Conservation (phyloP, 345 rosid species). For the Theobroma cacao region DNA sequence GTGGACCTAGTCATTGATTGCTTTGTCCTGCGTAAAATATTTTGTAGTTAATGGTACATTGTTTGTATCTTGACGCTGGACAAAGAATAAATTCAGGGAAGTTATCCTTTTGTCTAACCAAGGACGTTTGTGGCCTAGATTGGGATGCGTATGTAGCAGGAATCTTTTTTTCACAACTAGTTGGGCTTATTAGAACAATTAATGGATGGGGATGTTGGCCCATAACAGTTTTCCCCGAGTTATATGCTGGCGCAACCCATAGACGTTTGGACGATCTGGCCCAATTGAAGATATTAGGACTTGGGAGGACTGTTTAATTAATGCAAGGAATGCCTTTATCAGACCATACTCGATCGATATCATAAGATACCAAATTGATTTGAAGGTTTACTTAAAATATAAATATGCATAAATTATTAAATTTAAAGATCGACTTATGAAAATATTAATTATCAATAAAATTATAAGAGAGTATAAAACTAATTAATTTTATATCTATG, state of each 20-base stretch:
- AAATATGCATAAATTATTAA: too few relatives aligned
- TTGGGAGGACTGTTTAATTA: neutral
- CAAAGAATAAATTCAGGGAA: neutral
- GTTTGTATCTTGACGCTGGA: neutral
- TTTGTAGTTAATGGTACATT: neutral
- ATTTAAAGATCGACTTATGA: too few relatives aligned
- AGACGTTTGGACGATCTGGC: neutral
- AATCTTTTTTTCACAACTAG: neutral
- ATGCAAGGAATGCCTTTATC: too few relatives aligned
- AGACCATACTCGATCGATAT: neutral
- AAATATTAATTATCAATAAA: too few relatives aligned
- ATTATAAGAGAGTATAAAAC: neutral
- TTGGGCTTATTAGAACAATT: neutral
- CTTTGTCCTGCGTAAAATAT: neutral
- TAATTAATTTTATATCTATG: too few relatives aligned
- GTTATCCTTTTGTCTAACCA: neutral
- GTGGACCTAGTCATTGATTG: conserved; percentile 12
- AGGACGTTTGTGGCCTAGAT: neutral
- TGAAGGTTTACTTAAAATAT: too few relatives aligned
- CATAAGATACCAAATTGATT: neutral
- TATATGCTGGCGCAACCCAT: neutral
- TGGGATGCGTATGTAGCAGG: neutral
- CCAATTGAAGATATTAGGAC: neutral
- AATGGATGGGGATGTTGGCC: neutral
- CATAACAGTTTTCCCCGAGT: neutral